Percentiles rank a stretch among this genome's conserved stretches.
Conservation (phyloP, 805 yeast genomes). For the Lachancea nothofagi region DNA sequence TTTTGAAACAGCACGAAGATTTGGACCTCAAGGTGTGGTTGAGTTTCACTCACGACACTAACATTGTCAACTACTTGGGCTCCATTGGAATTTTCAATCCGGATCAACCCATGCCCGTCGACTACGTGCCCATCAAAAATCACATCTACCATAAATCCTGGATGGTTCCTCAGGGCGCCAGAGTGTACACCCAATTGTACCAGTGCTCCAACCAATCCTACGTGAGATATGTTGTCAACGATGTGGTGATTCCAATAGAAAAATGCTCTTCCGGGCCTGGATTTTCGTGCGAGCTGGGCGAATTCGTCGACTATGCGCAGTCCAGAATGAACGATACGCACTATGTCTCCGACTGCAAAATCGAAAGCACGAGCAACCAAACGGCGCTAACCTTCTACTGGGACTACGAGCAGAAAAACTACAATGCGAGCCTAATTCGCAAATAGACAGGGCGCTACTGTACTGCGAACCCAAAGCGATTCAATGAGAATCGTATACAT, state of each 20-base stretch:
- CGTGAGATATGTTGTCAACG: constrained; percentile 47
- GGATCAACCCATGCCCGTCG: constrained; percentile 38
- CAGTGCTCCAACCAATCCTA: constrained; percentile 38
- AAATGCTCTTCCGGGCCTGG: constrained; percentile 51
- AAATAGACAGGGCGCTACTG: no score
- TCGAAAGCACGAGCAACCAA: constrained; percentile 13
- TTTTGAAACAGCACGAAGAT: constrained; percentile 44
- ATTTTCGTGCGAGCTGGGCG: constrained; percentile 39
- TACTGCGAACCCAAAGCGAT: no score
- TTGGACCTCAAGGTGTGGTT: constrained; percentile 55
- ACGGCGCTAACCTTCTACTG: constrained; percentile 12
- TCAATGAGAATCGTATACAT: no score
- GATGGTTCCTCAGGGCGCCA: constrained; percentile 54
- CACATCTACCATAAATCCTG: constrained; percentile 44
- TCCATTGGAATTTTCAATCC: constrained; percentile 52
- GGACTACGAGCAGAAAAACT: constrained; percentile 10
- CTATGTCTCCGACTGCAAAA: constrained; percentile 33
- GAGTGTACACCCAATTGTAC: constrained; percentile 46
- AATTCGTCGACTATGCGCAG: constrained; percentile 32
- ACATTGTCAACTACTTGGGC: constrained; percentile 52
- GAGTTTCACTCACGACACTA: constrained; percentile 73
- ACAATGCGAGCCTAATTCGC: constrained; percentile 5
- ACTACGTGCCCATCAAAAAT: constrained; percentile 40
- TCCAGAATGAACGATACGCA: constrained; percentile 29
- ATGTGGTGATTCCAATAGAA: constrained; percentile 48